Conservation (phyloP, 345 rosid species). For the Jatropha curcas region DNA sequence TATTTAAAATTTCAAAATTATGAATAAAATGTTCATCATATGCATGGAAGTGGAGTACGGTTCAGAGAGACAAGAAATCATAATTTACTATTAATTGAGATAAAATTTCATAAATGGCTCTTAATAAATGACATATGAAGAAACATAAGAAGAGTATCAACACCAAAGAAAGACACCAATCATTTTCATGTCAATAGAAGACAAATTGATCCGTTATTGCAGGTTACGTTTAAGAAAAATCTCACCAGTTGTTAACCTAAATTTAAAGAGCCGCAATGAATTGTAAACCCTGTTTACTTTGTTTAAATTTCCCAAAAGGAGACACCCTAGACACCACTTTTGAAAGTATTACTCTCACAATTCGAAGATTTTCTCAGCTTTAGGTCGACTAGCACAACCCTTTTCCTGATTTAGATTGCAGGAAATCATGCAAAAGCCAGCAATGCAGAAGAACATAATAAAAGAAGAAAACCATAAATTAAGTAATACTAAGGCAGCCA, state of each 20-base stretch:
- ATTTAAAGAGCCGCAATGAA: not conserved
- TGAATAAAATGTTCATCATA: not conserved
- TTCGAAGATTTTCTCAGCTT: not conserved
- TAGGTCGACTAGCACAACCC: not conserved
- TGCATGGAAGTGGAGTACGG: not conserved
- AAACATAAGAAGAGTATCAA: not conserved
- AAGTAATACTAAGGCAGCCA: not conserved
- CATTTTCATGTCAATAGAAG: not conserved
- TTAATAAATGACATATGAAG: not conserved
- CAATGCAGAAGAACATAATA: not conserved
- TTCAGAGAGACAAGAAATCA: not conserved
- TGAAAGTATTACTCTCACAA: not conserved
- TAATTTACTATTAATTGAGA: not conserved
- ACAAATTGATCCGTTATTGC: not conserved
- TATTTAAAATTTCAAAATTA: conserved; percentile 8
- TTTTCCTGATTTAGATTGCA: not conserved
- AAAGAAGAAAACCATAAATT: not conserved
- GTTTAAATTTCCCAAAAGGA: not conserved
- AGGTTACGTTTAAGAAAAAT: not conserved
- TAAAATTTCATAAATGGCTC: not conserved
- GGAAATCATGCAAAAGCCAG: not conserved
- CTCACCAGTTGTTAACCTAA: not conserved
- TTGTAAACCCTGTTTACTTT: not conserved
- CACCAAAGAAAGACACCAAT: not conserved
- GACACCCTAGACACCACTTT: not conserved